Evolutionary conservation across 495 filamentous ascomycete species (phyloP).

Genomic region (Aspergillus coremiiformis): DNA sequence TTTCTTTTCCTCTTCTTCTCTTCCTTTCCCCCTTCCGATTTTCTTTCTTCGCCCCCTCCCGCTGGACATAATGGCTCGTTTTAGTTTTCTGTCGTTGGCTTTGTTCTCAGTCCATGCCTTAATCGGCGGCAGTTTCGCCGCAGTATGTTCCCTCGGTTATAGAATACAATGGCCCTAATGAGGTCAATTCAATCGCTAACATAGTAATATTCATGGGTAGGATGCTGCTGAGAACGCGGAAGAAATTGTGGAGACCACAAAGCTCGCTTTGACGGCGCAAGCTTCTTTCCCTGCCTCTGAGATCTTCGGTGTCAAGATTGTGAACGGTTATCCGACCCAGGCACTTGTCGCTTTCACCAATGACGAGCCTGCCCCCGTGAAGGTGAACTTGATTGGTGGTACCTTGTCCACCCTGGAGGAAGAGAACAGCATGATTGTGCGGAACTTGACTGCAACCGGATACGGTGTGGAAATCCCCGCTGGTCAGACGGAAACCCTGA

Average conservation of each 20-base stretch:
- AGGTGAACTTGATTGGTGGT: conserved; percentile 71
- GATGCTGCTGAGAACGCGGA: conserved; percentile 42
- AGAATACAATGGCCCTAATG: neutral
- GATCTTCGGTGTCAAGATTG: conserved; percentile 90
- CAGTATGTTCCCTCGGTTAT: conserved; percentile 43
- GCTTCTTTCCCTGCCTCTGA: conserved; percentile 81
- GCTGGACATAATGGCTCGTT: conserved; percentile 57
- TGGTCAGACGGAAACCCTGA: conserved; percentile 65
- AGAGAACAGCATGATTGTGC: conserved; percentile 53
- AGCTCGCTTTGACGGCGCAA: conserved; percentile 65
- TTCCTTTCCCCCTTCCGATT: conserved; percentile 9
- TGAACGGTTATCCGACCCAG: conserved; percentile 85
- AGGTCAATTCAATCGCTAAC: conserved; percentile 24
- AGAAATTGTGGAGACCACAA: conserved; percentile 41
- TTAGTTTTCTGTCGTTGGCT: conserved; percentile 62
- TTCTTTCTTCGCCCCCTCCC: conserved; percentile 12
- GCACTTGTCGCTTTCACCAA: conserved; percentile 78
- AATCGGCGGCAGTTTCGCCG: conserved; percentile 51
- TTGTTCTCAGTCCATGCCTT: conserved; percentile 63
- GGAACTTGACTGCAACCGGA: conserved; percentile 73
- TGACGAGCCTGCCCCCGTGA: conserved; percentile 68
- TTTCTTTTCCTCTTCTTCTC: conserved; percentile 12
- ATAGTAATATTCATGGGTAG: conserved; percentile 14
- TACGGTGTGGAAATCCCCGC: conserved; percentile 72
- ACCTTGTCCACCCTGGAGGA: conserved; percentile 57